phyloP scores from a whole-genome alignment of 768 basidiomycete genomes.

The Leccinum longicurvipes region DNA sequence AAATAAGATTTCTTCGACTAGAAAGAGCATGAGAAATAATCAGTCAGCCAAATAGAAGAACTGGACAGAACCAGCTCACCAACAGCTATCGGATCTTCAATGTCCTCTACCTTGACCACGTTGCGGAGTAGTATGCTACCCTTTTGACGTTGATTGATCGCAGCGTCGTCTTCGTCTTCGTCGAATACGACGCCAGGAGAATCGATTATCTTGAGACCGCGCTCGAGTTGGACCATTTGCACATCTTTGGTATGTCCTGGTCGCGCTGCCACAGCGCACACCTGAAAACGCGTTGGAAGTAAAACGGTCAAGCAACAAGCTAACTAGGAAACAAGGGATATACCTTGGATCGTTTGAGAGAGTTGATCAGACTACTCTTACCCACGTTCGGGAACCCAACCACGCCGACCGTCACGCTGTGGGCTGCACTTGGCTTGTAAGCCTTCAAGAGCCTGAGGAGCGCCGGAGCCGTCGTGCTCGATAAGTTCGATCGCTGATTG shows the following conservation, averaged over 20 bases:
- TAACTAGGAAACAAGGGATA: conserved; percentile 6
- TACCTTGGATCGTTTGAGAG: conserved; percentile 80
- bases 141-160: conserved; percentile 45
- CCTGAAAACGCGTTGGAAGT: conserved; percentile 39
- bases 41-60: too few relatives aligned
- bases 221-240: conserved; percentile 89
- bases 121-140: conserved; percentile 76
- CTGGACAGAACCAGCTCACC: conserved; percentile 46
- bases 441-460: conserved; percentile 82
- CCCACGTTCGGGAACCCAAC: conserved; percentile 98
- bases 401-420: conserved; percentile 82
- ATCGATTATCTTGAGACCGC: conserved; percentile 88
- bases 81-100: conserved; percentile 86
- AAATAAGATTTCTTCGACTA: conserved; percentile 83
- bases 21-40: neutral
- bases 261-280: conserved; percentile 92
- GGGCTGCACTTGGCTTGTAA: conserved; percentile 62
- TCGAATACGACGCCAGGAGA: conserved; percentile 98
- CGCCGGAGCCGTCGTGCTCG: conserved; percentile 70
- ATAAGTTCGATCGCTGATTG: conserved; percentile 77
- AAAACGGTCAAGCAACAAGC: neutral
- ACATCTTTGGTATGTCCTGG: conserved; percentile 92
- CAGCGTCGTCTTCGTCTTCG: conserved; percentile 55
- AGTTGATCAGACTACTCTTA: conserved; percentile 93
- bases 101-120: conserved; percentile 85